phyloP scores from a whole-genome alignment of 2,329 filamentous ascomycete species.

The Trichoderma brevicompactum region DNA sequence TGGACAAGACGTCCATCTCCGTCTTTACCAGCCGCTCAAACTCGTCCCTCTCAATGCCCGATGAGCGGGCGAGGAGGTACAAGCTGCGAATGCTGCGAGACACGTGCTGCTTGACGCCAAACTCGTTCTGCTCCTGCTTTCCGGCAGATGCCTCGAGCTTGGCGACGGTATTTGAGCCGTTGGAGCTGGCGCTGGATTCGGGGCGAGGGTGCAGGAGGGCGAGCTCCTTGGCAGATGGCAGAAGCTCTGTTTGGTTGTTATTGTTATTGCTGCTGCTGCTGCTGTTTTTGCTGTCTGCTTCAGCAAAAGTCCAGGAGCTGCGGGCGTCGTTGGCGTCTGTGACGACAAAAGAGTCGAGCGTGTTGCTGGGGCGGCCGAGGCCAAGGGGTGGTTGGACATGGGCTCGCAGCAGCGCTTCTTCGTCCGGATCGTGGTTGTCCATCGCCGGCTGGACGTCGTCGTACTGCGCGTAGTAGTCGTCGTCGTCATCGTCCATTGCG shows the following conservation, averaged over 20 bases:
- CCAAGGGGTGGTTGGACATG: conserved; percentile 43
- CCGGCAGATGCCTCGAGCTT: conserved; percentile 61
- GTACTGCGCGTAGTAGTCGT: conserved; percentile 78
- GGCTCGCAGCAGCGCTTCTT: conserved; percentile 50
- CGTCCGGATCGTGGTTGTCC: conserved; percentile 81
- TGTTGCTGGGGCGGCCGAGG: conserved; percentile 30
- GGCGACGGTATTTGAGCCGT: conserved; percentile 62
- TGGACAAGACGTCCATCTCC: conserved; percentile 70
- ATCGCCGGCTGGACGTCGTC: conserved; percentile 78
- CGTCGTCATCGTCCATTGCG: conserved; percentile 53
- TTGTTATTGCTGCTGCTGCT: conserved; percentile 33
- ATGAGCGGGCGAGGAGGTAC: conserved; percentile 69
- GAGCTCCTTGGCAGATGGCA: conserved; percentile 44
- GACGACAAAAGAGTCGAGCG: conserved; percentile 34
- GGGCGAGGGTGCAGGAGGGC: conserved; percentile 58
- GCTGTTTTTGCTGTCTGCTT: conserved; percentile 46
- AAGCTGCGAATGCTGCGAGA: conserved; percentile 77
- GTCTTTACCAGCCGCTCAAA: conserved; percentile 73
- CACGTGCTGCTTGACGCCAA: conserved; percentile 78
- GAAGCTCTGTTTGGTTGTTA: background rate
- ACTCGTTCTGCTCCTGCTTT: conserved; percentile 66
- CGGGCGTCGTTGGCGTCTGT: conserved; percentile 37
- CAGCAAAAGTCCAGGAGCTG: conserved; percentile 49
- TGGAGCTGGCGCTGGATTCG: conserved; percentile 61
- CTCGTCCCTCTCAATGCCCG: conserved; percentile 74